These are phyloP conservation scores for Linderniella brevidens DNA, from an alignment of 257 asterid genomes.

Conservation along the genomic window DNA sequence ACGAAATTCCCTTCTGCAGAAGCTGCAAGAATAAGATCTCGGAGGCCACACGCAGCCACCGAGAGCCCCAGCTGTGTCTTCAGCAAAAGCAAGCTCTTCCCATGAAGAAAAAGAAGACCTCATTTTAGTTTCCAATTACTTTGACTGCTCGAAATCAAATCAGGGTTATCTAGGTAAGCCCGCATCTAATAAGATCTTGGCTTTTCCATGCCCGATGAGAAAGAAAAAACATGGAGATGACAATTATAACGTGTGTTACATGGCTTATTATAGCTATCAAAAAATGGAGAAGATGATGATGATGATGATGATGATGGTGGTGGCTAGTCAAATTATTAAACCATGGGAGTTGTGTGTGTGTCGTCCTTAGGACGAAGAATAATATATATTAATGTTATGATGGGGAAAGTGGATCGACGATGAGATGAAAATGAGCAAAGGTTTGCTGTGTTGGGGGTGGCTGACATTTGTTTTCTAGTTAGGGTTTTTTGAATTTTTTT, in stretches of 20 bases:
- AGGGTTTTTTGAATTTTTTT: slow-evolving; percentile 8
- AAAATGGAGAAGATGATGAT: too few species aligned
- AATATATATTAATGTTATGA: too few species aligned
- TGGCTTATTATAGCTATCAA: too few species aligned
- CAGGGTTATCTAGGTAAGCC: slow-evolving; percentile 25
- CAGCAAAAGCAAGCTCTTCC: slow-evolving; percentile 97
- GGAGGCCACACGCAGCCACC: slow-evolving; percentile 97
- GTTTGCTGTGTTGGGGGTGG: slow-evolving; percentile 22
- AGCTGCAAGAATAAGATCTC: slow-evolving; percentile 83
- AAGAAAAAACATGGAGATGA: too few species aligned
- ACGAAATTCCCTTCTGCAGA: slow-evolving; percentile 73
- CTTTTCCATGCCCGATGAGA: too few species aligned
- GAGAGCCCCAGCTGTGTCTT: slow-evolving; percentile 49
- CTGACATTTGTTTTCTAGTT: slow-evolving; percentile 29
- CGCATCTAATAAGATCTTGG: slow-evolving; percentile 56
- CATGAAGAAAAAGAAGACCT: slow-evolving; percentile 30
- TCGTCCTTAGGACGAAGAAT: too few species aligned
- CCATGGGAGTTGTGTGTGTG: too few species aligned
- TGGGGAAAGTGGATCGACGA: too few species aligned
- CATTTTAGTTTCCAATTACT: slow-evolving; percentile 16
- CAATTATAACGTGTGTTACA: too few species aligned
- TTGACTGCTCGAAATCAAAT: slow-evolving; percentile 13
- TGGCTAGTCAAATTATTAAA: too few species aligned
- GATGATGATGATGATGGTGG: too few species aligned
- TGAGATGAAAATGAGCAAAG: slow-evolving; percentile 13